These are phyloP conservation scores for Moesziomyces sp. DNA, from an alignment of 1,284 basidiomycete genomes.

Conservation along the genomic window DNA sequence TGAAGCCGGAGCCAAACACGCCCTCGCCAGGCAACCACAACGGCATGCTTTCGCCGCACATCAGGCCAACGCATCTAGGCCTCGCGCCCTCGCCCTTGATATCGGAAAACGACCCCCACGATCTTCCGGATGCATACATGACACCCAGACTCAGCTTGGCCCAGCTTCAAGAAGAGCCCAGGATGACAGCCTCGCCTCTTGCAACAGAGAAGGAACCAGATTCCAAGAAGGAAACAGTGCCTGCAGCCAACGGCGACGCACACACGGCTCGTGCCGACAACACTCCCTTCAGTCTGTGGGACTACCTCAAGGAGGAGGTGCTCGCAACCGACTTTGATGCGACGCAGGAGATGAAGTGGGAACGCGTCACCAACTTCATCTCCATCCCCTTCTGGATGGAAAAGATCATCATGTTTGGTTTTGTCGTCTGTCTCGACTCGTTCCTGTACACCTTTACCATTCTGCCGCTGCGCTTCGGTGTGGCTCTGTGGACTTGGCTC, in stretches of 20 bases:
- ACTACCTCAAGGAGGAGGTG: slow-evolving; percentile 83
- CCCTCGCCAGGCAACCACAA: background rate
- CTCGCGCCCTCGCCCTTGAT: slow-evolving; percentile 19
- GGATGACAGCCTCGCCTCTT: background rate
- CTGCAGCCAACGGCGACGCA: background rate
- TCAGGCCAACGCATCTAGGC: slow-evolving; percentile 6
- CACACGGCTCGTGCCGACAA: slow-evolving; percentile 4
- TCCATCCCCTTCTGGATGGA: slow-evolving; percentile 92
- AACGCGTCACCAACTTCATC: slow-evolving; percentile 96
- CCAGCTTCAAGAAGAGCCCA: slow-evolving; percentile 18
- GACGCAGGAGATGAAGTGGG: slow-evolving; percentile 93
- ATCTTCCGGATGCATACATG: slow-evolving; percentile 23
- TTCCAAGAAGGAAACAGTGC: background rate
- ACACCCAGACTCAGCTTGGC: slow-evolving; percentile 22
- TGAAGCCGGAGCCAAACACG: background rate
- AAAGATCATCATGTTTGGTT: slow-evolving; percentile 94
- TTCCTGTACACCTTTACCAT: slow-evolving; percentile 99
- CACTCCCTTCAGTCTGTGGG: slow-evolving; percentile 78
- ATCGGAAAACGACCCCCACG: slow-evolving; percentile 13
- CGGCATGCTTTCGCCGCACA: background rate
- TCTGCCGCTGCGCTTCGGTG: slow-evolving; percentile 80
- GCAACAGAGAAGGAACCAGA: background rate
- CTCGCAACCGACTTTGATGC: slow-evolving; percentile 90
- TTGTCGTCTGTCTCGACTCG: slow-evolving; percentile 92
- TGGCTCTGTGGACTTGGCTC: slow-evolving; percentile 59